Evolutionary conservation across 805 yeast species (phyloP), one percentile per base, ranked within the genome.

Genomic region (Metschnikowia santaceciliae): DNA sequence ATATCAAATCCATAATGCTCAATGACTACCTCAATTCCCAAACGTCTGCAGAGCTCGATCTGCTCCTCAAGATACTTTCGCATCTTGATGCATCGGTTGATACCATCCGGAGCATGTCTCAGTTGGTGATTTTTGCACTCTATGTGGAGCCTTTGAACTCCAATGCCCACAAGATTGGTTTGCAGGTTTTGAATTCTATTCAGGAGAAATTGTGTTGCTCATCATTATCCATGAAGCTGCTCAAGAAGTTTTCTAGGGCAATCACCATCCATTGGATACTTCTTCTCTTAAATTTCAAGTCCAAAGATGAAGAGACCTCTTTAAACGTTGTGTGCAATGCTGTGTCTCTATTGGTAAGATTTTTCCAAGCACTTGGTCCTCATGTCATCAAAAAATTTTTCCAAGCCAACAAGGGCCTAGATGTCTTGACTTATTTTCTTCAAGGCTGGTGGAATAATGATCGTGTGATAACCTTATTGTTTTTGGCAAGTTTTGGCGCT

Each of bases 251-350:
- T 58, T 77, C 74, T 1, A 76, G 82, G 42, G 71, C 84, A 0
- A 72, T 88, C 2, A 79, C 88, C 1, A 74, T 84, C 5, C 86
- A 84, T 60, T 84, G 91, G 86, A 69, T 80, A 2, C 60, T 87
- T 8, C 67, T 87, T 10, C 62, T 86, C 13, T 61, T 86, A 11
- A 67, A 79, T 26, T 64, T 56, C 47, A 72, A 49, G 20, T 39
- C 48, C 22, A 42, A 42, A n/a, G 47, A 57, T 35, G 53, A 48
- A 33, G 50, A 15, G 10, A 33, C 48, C 33, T 52, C 74, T 47
- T 54, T 71, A 32, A 61, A 68, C 43, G 76, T 77, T 3, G 70
- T 69, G 3, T 60, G 63, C 30, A 59, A 72, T 52, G 76, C 78
- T 0, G 55, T 80, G 53, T 17, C 69, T n/a, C 63, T 88, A 13